A percentile compares a stretch with the other conserved stretches of the same genome.
Evolutionary conservation across 2,329 filamentous ascomycete species (phyloP).

Genomic region (Sporothrix variecibatus): DNA sequence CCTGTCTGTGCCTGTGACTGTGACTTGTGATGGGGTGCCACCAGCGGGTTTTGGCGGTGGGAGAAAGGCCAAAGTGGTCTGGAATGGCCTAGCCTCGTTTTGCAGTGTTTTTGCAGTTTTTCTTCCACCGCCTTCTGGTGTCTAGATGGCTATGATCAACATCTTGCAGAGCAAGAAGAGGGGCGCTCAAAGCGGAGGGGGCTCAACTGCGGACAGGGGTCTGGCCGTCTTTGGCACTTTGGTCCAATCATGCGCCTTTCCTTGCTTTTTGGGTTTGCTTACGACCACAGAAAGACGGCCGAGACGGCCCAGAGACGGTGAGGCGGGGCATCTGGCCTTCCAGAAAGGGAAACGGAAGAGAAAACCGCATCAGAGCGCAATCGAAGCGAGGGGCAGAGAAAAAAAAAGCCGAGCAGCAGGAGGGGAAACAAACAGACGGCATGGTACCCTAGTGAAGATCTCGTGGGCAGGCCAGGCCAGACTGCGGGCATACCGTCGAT

Average conservation of each 20-base stretch:
- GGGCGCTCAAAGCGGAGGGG: neutral
- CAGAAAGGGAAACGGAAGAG: constrained; percentile 11
- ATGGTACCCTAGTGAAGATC: neutral
- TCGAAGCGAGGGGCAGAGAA: neutral
- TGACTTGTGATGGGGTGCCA: neutral
- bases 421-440: neutral
- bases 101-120: neutral
- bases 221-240: neutral
- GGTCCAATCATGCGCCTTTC: neutral
- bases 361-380: neutral
- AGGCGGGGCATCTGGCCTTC: constrained; percentile 9
- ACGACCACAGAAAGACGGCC: neutral
- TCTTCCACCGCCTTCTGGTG: neutral
- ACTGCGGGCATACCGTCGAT: neutral
- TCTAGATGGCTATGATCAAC: neutral
- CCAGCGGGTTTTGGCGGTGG: neutral
- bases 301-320: neutral
- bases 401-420: neutral
- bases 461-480: neutral
- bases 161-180: constrained; percentile 5
- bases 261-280: neutral
- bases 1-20: neutral
- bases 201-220: neutral
- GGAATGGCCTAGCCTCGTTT: neutral
- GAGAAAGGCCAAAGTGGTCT: constrained; percentile 17